Conservation (phyloP, 306 rosid genomes). For the Ochetophila trinervis region DNA sequence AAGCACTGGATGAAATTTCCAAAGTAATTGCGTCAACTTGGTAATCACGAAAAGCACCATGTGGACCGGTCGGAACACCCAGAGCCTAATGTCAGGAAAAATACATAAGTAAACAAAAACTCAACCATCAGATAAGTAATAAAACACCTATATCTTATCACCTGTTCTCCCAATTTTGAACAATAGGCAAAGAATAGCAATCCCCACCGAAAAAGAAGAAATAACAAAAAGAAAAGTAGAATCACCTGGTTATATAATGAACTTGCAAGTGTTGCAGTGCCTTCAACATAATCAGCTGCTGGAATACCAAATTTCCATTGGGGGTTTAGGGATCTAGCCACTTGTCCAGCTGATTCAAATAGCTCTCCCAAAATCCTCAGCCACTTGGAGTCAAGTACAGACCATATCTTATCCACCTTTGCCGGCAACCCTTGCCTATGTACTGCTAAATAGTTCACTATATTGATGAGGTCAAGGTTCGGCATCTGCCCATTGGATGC, state of each 20-base stretch:
- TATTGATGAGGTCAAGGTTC: slow-evolving; percentile 90
- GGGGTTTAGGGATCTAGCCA: slow-evolving; percentile 59
- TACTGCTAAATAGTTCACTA: slow-evolving; percentile 76
- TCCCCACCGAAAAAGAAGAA: too few species aligned
- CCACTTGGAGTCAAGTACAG: slow-evolving; percentile 61
- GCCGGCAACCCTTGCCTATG: slow-evolving; percentile 79
- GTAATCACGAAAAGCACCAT: slow-evolving; percentile 95
- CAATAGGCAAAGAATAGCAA: not conserved
- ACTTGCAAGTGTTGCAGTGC: slow-evolving; percentile 89
- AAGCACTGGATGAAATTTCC: slow-evolving; percentile 68
- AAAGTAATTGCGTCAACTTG: slow-evolving; percentile 93
- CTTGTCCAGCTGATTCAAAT: slow-evolving; percentile 62
- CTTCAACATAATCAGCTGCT: slow-evolving; percentile 81
- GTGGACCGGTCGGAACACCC: slow-evolving; percentile 94
- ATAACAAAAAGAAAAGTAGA: slow-evolving; percentile 13
- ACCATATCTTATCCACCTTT: slow-evolving; percentile 68
- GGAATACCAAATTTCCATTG: slow-evolving; percentile 88
- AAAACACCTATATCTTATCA: not conserved
- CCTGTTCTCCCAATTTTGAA: not conserved
- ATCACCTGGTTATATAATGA: slow-evolving; percentile 82
- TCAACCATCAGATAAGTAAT: slow-evolving; percentile 3
- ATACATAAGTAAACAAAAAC: slow-evolving; percentile 2
- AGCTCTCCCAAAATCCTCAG: slow-evolving; percentile 66
- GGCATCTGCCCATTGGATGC: slow-evolving; percentile 98
- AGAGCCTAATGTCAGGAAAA: slow-evolving; percentile 55